phyloP scores from a whole-genome alignment of 306 rosid species.

The Prinsepia uniflora region DNA sequence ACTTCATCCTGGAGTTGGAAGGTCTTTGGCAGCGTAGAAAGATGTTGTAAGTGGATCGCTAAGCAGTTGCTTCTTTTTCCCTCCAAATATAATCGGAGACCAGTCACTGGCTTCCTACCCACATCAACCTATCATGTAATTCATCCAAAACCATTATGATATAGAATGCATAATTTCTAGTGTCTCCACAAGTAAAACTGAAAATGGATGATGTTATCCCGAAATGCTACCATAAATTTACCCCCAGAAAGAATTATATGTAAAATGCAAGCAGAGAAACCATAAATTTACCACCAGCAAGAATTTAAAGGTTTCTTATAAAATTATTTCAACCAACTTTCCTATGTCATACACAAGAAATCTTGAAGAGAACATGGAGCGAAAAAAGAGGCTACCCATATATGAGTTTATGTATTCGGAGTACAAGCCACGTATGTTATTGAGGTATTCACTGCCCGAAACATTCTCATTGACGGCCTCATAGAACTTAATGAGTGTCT shows the following conservation, averaged over 20 bases:
- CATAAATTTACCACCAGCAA: neutral
- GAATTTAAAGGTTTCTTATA: too few relatives aligned
- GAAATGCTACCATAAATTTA: neutral
- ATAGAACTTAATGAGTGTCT: neutral
- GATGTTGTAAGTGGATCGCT: constrained; percentile 89
- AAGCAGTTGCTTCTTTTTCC: constrained; percentile 77
- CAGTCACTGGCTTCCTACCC: constrained; percentile 77
- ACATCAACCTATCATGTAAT: constrained; percentile 58
- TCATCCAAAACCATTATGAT: constrained; percentile 1
- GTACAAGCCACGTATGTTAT: neutral
- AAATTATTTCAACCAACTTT: neutral
- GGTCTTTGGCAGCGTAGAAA: constrained; percentile 69
- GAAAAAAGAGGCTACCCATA: neutral
- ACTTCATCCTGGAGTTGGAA: constrained; percentile 48
- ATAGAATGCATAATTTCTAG: neutral
- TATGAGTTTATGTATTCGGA: neutral
- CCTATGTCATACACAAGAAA: neutral
- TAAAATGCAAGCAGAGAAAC: too few relatives aligned
- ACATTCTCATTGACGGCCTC: neutral
- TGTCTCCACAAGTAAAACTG: neutral
- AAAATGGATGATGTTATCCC: neutral
- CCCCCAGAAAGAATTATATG: too few relatives aligned
- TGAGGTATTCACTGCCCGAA: neutral
- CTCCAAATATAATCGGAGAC: constrained; percentile 76
- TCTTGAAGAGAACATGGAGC: neutral